Evolutionary conservation across 1,284 basidiomycete genomes (phyloP), one percentile per base, ranked within the genome.

Genomic region (Apiotrichum mycotoxinovorans): DNA sequence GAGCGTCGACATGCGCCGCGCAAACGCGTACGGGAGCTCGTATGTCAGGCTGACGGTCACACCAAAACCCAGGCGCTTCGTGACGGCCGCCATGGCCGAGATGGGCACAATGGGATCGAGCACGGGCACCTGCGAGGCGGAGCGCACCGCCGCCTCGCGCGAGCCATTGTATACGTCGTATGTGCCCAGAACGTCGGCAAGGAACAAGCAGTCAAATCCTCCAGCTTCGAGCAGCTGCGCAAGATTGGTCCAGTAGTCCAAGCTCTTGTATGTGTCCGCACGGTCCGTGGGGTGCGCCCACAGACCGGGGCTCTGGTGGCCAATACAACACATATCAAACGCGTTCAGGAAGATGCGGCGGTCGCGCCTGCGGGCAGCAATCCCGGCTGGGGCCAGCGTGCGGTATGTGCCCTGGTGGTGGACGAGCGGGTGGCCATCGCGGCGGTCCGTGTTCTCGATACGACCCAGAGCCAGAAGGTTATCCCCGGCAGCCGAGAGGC

Each of bases 11-110:
- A 75, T 75, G 3, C 69, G 60, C 4, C 74, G 58, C 1, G 74
- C 74, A n/a, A 76, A 61, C 45, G 70, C 61, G 59, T 72, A 76
- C 4, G 74, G 73, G 20, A 67, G 70, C 52, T 75, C 70, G 54
- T 64, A 61, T 22, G 63, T 61, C 27, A 57, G 55, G 8, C 51
- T 54, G 9, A 56, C 53, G 20, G 63, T 65, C 22, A 65, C 54
- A 8, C 63, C 63, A 30, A 60, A 60, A 2, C 53, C 58, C 23
- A 60, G 54, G 2, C 40, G 35, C 45, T 52, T 49, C 22, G 58
- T 60, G 14, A 60, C 58, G 0, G 58, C 54, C 10, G 58, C 58
- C 58, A 60, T 60, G 25, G 56, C 56, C 33, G 47, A 46, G 43
- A 58, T 51, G 11, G 47, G 52, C 12, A 43, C 37, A 4, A 44